phyloP scores from a whole-genome alignment of 148 eudicot genomes.

The Salicornia ramosissima region DNA sequence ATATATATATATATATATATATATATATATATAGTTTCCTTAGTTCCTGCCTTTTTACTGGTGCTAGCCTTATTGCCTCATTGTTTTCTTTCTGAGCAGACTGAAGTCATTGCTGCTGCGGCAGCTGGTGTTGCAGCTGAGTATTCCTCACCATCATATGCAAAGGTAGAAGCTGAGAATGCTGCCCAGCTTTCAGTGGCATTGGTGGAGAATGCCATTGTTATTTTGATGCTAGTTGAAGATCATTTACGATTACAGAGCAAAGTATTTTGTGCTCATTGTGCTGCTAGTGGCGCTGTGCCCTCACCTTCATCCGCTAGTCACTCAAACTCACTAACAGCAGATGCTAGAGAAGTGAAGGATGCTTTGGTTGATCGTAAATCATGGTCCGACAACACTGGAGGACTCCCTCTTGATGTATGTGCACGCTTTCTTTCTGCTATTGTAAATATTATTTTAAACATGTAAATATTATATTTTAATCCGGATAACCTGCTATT shows the following conservation, averaged over 20 bases:
- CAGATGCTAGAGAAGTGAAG: conserved; percentile 40
- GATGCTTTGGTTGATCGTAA: conserved; percentile 39
- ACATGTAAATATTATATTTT: not conserved
- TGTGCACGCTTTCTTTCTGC: conserved; percentile 23
- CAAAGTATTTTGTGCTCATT: conserved; percentile 51
- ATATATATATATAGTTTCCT: too few relatives aligned
- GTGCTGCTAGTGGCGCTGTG: conserved; percentile 36
- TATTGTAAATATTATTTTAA: not conserved
- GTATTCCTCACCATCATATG: conserved; percentile 69
- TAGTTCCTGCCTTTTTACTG: too few relatives aligned
- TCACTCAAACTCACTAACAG: conserved; percentile 30
- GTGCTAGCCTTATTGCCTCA: conserved; percentile 7
- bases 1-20: too few relatives aligned
- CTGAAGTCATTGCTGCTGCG: conserved; percentile 98
- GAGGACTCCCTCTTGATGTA: conserved; percentile 82
- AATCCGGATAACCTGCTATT: not conserved
- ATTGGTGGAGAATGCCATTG: conserved; percentile 97
- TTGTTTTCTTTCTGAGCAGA: conserved; percentile 47
- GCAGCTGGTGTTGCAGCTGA: conserved; percentile 98
- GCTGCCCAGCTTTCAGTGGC: conserved; percentile 99
- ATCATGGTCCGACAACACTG: conserved; percentile 49
- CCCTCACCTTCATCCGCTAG: conserved; percentile 45
- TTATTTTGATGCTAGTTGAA: conserved; percentile 95
- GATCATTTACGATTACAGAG: conserved; percentile 94
- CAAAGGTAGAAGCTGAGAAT: conserved; percentile 85